Conservation (phyloP, 2,329 filamentous ascomycete species). For the Thielaviopsis euricoi region DNA sequence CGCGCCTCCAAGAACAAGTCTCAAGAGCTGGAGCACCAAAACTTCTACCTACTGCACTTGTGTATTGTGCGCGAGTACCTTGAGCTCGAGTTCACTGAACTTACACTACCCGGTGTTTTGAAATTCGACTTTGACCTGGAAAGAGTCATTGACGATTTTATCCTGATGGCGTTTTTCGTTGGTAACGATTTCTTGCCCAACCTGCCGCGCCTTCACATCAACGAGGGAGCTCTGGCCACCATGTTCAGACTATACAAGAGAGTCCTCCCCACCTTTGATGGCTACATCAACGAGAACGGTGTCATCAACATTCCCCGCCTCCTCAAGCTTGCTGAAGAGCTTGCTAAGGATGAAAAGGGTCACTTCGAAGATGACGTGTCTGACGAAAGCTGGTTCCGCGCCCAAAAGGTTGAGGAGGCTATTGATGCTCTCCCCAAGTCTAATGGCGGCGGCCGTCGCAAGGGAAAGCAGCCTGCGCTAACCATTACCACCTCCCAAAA, state of each 20-base stretch:
- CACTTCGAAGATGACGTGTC: slow-evolving; percentile 83
- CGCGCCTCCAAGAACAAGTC: slow-evolving; percentile 74
- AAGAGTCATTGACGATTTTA: slow-evolving; percentile 95
- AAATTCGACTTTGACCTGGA: slow-evolving; percentile 82
- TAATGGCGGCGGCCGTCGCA: background rate
- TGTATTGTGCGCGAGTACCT: slow-evolving; percentile 96
- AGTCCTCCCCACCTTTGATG: slow-evolving; percentile 69
- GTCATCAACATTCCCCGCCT: slow-evolving; percentile 77
- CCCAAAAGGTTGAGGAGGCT: slow-evolving; percentile 34
- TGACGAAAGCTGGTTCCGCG: slow-evolving; percentile 77
- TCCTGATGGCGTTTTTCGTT: slow-evolving; percentile 98
- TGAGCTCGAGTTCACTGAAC: slow-evolving; percentile 89
- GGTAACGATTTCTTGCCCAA: slow-evolving; percentile 98
- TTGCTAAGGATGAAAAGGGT: slow-evolving; percentile 78
- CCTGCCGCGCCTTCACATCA: slow-evolving; percentile 90
- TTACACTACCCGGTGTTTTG: slow-evolving; percentile 57
- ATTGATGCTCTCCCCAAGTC: slow-evolving; percentile 37
- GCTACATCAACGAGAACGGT: slow-evolving; percentile 92
- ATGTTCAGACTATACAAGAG: slow-evolving; percentile 98
- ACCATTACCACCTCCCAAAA: slow-evolving; percentile 68
- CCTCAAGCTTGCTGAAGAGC: slow-evolving; percentile 59
- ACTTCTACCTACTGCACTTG: slow-evolving; percentile 93
- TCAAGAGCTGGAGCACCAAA: slow-evolving; percentile 95
- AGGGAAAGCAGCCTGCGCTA: slow-evolving; percentile 37
- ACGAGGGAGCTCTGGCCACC: slow-evolving; percentile 86